Conservation (phyloP, 1,284 basidiomycete species). For the Gomphus bonarii region DNA sequence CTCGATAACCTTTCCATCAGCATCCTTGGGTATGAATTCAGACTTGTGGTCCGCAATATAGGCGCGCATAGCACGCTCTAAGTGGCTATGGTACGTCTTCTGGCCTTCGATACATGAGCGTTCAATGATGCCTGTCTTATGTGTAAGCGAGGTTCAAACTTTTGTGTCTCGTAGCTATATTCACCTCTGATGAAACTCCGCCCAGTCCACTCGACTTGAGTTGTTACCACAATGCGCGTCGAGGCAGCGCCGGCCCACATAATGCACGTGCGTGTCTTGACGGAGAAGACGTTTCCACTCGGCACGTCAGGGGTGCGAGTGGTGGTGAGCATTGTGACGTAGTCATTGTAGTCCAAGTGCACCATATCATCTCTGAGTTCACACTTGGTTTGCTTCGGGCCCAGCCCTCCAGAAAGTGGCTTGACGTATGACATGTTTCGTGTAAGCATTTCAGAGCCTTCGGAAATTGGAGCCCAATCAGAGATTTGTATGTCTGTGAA, state of each 20-base stretch:
- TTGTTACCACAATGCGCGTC: constrained; percentile 78
- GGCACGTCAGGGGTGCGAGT: constrained; percentile 94
- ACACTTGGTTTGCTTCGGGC: constrained; percentile 93
- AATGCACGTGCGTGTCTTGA: constrained; percentile 91
- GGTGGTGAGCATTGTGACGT: constrained; percentile 77
- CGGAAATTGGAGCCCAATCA: constrained; percentile 69
- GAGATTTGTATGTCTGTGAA: constrained; percentile 81
- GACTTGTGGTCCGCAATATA: constrained; percentile 84
- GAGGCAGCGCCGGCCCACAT: constrained; percentile 83
- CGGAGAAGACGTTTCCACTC: constrained; percentile 82
- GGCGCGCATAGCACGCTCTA: constrained; percentile 76
- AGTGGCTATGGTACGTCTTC: constrained; percentile 76
- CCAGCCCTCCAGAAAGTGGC: constrained; percentile 79
- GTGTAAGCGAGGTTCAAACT: not conserved
- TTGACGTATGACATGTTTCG: constrained; percentile 95
- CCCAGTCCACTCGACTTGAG: constrained; percentile 92
- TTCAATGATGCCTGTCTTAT: constrained; percentile 82
- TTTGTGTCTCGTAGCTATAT: constrained; percentile 15
- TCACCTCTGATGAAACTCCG: constrained; percentile 91
- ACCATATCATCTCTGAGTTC: constrained; percentile 81
- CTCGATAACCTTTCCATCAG: constrained; percentile 30
- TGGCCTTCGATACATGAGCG: constrained; percentile 91
- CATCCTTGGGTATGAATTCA: constrained; percentile 83
- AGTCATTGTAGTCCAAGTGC: constrained; percentile 78
- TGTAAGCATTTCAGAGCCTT: constrained; percentile 62